phyloP scores from a whole-genome alignment of 2,329 filamentous ascomycete species.

The Allantophomopsis lycopodina region DNA sequence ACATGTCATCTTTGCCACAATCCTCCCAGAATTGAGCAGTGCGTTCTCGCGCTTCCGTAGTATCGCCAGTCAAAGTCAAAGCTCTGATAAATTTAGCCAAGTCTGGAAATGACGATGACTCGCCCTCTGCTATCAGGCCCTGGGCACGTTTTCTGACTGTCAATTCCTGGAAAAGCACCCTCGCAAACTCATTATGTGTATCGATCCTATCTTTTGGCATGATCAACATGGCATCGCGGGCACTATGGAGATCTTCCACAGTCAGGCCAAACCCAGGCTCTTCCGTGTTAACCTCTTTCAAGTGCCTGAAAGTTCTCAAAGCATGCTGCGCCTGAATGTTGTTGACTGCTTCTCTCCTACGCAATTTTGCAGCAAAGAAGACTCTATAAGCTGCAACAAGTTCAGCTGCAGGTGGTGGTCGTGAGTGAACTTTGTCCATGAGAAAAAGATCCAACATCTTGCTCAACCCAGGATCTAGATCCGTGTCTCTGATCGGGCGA shows the following conservation, averaged over 20 bases:
- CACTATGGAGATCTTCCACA: conserved; percentile 6
- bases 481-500: conserved; percentile 43
- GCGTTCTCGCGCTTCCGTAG: conserved; percentile 11
- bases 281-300: conserved; percentile 24
- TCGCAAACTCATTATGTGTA: conserved; percentile 9
- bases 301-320: conserved; percentile 44
- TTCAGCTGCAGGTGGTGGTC: conserved; percentile 49
- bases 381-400: conserved; percentile 49
- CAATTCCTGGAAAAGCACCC: conserved; percentile 9
- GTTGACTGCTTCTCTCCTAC: conserved; percentile 37
- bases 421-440: conserved; percentile 45
- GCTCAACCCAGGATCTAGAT: conserved; percentile 58
- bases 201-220: conserved; percentile 10
- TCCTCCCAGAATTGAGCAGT: conserved; percentile 1
- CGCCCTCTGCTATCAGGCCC: not conserved
- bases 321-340: conserved; percentile 52
- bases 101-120: not conserved
- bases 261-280: conserved; percentile 7
- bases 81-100: conserved; percentile 4
- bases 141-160: not conserved
- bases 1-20: not conserved
- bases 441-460: conserved; percentile 56
- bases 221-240: conserved; percentile 5
- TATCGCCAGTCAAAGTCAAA: conserved; percentile 10
- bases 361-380: conserved; percentile 45